Base-by-base conservation (phyloP, 202 grass and related monocot genomes). In the Schoenoplectus tabernaemontani region DNA sequence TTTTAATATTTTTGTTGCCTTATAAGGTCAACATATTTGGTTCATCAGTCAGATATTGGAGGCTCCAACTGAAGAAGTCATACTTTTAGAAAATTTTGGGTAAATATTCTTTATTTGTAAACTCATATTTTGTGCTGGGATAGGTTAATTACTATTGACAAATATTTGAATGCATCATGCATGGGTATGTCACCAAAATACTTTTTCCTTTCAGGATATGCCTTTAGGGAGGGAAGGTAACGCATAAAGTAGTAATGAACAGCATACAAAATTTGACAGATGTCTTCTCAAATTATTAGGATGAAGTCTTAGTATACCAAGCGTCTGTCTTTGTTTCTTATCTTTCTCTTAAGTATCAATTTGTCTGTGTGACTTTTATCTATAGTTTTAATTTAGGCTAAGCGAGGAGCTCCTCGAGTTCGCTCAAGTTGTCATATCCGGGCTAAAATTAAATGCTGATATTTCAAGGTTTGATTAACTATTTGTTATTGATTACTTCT, bases 391-490 rank as follows among this genome's bases (percentile, higher is more conserved):
- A 41, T 62, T 75, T 87, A 97, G 95, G 91, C 91, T 64, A 97
- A 97, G 78, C 89, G 95, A 94, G 51, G 95, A 97, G 50, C 84
- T 97, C 4, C 91, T 97, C 86, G 87, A 97, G 85, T 97, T 90
- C 83, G 88, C 89, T 43, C 91, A 92, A 84, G 82, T 80, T 79
- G 88, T 87, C 34, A 94, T 97, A 87, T 87, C 87, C 78, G 95
- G 95, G 69, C 78, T 97, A 17, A 93, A 97, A 87, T 83, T 84
- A 84, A 94, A 92, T 85, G 91, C 86, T 79, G 95, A 97, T 60
- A 87, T 94, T 86, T 15, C 84, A 86, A 97, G 95, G 95, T 97
- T 34, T 86, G 13, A 59, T 83, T 79, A 59, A 76, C 83, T 62
- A 66, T 68, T 28, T 61, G 10, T 75, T 88, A 76, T 65, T 47